Evolutionary conservation across 1,284 basidiomycete species (phyloP).

Genomic region (Sparassis latifolia): DNA sequence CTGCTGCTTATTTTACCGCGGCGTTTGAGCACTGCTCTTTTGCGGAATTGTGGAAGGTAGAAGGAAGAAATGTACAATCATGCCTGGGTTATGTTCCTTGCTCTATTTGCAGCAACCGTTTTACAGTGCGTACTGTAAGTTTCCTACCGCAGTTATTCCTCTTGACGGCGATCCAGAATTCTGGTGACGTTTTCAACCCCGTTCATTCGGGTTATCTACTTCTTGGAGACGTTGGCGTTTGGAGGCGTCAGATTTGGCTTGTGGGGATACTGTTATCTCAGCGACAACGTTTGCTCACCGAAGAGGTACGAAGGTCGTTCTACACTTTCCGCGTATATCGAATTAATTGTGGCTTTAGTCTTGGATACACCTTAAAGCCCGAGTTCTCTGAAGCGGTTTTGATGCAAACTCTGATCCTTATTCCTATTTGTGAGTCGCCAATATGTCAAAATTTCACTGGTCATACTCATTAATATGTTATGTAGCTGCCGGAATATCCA

Average conservation of each 20-base stretch:
- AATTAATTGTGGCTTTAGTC: conserved; percentile 7
- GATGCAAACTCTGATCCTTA: too few relatives aligned
- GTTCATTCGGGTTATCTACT: conserved; percentile 23
- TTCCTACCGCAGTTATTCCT: not conserved
- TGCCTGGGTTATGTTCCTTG: conserved; percentile 14
- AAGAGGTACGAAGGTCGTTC: conserved; percentile 14
- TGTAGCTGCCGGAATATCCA: conserved; percentile 21
- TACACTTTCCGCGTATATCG: not conserved
- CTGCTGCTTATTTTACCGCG: too few relatives aligned
- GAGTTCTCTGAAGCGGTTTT: conserved; percentile 19
- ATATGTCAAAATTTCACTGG: too few relatives aligned
- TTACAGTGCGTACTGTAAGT: conserved; percentile 18
- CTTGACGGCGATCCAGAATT: conserved; percentile 12
- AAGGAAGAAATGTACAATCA: conserved; percentile 10
- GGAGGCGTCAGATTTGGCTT: conserved; percentile 24
- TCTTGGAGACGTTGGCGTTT: conserved; percentile 16
- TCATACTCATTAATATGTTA: not conserved
- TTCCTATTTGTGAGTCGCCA: too few relatives aligned
- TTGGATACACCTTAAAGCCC: conserved; percentile 21
- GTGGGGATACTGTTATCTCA: conserved; percentile 23
- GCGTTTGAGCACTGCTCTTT: too few relatives aligned
- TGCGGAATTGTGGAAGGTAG: too few relatives aligned
- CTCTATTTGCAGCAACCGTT: conserved; percentile 15
- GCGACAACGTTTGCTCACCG: conserved; percentile 12
- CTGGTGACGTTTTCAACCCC: conserved; percentile 26